A percentile compares a stretch with the other conserved stretches of the same genome.
Conservation (phyloP, 345 rosid genomes). For the Linum tenue region DNA sequence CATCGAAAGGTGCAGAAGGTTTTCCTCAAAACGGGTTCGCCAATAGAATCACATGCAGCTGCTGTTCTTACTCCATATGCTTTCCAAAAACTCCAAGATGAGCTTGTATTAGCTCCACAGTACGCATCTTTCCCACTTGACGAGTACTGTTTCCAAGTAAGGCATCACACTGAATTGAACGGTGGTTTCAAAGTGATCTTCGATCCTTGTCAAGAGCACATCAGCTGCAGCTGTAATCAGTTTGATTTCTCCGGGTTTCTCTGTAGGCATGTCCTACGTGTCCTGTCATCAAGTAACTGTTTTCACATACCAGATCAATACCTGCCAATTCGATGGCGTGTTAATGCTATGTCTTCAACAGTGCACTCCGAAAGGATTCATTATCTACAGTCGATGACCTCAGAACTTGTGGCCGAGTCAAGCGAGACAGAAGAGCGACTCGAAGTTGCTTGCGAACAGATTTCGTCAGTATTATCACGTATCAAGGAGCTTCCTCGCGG, state of each 20-base stretch:
- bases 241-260: constrained; percentile 54
- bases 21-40: constrained; percentile 48
- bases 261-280: constrained; percentile 51
- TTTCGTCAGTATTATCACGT: constrained; percentile 28
- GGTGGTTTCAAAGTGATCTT: constrained; percentile 46
- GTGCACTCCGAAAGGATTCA: constrained; percentile 33
- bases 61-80: constrained; percentile 48
- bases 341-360: constrained; percentile 16
- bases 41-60: constrained; percentile 55
- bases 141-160: constrained; percentile 43
- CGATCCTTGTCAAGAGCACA: constrained; percentile 40
- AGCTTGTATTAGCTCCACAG: constrained; percentile 52
- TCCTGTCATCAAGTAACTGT: constrained; percentile 47
- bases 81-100: constrained; percentile 47
- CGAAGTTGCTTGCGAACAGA: constrained; percentile 47
- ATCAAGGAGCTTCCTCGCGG: constrained; percentile 35
- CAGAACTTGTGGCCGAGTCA: constrained; percentile 36
- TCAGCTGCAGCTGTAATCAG: constrained; percentile 46
- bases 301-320: constrained; percentile 50
- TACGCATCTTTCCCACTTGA: constrained; percentile 43
- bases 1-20: constrained; percentile 30
- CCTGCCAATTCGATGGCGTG: constrained; percentile 36
- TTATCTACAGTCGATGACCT: constrained; percentile 41
- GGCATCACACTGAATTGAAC: constrained; percentile 38
- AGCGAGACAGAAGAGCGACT: constrained; percentile 43